Evolutionary conservation across 2,329 filamentous ascomycete genomes (phyloP), one percentile per base, ranked within the genome.

Genomic region (Colletotrichum magnum): DNA sequence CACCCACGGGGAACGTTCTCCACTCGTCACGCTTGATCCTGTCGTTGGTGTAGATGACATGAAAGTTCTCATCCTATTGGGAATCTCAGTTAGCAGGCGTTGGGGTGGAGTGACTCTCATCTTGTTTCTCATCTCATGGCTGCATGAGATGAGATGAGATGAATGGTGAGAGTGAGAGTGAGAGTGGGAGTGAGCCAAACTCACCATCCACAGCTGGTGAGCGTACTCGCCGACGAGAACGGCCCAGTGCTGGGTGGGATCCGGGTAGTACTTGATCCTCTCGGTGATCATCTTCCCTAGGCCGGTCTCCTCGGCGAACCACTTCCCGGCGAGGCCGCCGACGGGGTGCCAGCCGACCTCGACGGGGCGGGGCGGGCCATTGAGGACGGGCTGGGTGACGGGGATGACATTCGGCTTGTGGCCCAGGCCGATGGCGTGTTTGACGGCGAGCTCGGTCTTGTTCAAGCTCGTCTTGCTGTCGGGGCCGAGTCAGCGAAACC

Each of bases 171-270:
- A 10, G 21, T 36, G 32, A 36, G 32, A 6, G 32, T 24, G 21
- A 24, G 32, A 36, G 10, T 36, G 7, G 12, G 7, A 36, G 24
- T 12, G 15, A 32, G 24, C 50, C 21, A 47, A 18, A 75, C 79
- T 72, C 71, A 85, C 85, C 87, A 89, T 89, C 87, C 87, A 89
- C n/a, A 89, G 77, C 74, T 89, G 81, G 74, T 89, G 87, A 1
- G 82, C 83, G 73, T 81, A 89, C 13, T 84, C 86, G 2, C 86
- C 87, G 1, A 89, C 86, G 0, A 89, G 78, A 1, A 89, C 85
- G 2, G 86, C 87, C 87, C 87, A 89, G 73, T 89, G 87, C 77
- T 89, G 87, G 4, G 86, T 88, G 4, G 87, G 87, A 73, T 89
- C 87, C 0, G 87, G 87, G 70, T 86, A 88, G 65, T 79, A 81